Percentiles rank a stretch among this genome's conserved stretches.
These are phyloP conservation scores for Nigrograna mackinnonii DNA, from an alignment of 2,329 filamentous ascomycete species.

Conservation along the genomic window DNA sequence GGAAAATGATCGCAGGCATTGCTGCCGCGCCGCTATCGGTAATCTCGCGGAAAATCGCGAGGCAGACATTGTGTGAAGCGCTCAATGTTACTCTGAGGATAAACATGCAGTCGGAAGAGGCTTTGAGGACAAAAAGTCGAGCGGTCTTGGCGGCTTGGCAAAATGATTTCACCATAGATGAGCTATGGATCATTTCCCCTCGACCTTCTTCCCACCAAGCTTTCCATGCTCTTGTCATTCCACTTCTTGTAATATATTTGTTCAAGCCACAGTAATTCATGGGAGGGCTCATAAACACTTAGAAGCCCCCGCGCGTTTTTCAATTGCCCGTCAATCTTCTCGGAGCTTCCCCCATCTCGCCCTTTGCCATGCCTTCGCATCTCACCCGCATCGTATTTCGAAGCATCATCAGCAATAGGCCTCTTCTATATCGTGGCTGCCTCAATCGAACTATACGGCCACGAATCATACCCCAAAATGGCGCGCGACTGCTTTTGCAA, in stretches of 20 bases:
- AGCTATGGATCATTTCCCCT: no score
- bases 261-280: no score
- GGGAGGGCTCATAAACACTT: no score
- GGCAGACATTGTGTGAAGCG: neutral
- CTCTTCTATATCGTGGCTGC: slow-evolving; percentile 50
- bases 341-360: slow-evolving; percentile 5
- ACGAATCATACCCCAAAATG: slow-evolving; percentile 22
- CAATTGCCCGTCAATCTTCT: neutral
- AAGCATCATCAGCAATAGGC: slow-evolving; percentile 57
- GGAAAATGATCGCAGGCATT: no score
- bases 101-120: neutral
- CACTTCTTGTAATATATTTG: no score
- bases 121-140: neutral
- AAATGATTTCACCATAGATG: neutral
- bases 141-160: neutral
- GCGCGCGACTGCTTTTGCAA: slow-evolving; percentile 14
- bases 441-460: slow-evolving; percentile 36
- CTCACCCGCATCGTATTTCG: slow-evolving; percentile 64
- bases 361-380: slow-evolving; percentile 59
- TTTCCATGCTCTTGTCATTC: no score
- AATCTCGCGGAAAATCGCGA: no score
- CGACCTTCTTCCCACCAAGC: no score
- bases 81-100: neutral
- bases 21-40: no score
- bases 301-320: slow-evolving; percentile 3